Percentiles rank a stretch among this genome's conserved stretches.
Conservation (phyloP, 2,329 filamentous ascomycete genomes). For the Verticillium klebahnii region DNA sequence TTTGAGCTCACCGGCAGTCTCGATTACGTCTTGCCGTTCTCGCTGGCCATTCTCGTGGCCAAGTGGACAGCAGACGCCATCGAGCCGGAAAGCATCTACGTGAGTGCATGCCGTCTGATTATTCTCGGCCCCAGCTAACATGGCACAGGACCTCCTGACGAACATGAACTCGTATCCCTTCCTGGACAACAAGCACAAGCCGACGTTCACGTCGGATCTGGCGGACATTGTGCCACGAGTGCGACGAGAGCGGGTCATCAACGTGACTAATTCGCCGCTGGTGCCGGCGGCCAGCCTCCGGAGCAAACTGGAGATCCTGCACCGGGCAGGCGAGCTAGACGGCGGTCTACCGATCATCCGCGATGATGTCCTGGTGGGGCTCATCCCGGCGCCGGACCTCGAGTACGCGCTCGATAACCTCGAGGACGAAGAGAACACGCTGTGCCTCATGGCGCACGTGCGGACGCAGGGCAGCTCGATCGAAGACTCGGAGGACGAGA, state of each 20-base stretch:
- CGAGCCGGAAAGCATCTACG: constrained; percentile 90
- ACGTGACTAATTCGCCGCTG: constrained; percentile 78
- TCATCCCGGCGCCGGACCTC: constrained; percentile 91
- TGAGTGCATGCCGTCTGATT: constrained; percentile 30
- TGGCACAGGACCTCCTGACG: constrained; percentile 71
- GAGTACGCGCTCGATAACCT: constrained; percentile 89
- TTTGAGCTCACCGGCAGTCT: constrained; percentile 95
- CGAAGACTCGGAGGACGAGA: constrained; percentile 58
- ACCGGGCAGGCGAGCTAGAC: constrained; percentile 84
- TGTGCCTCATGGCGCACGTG: constrained; percentile 78
- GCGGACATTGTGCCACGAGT: constrained; percentile 79
- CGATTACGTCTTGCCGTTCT: constrained; percentile 93
- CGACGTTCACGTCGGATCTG: constrained; percentile 82
- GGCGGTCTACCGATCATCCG: constrained; percentile 85
- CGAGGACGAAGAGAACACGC: constrained; percentile 63
- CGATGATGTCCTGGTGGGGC: constrained; percentile 72
- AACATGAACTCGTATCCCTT: constrained; percentile 98
- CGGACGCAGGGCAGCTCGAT: constrained; percentile 38
- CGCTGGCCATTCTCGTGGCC: constrained; percentile 83
- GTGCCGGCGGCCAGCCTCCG: constrained; percentile 74
- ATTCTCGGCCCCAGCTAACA: constrained; percentile 14
- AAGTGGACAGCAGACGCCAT: constrained; percentile 98
- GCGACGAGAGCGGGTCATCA: constrained; percentile 74
- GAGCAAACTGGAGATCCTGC: constrained; percentile 73
- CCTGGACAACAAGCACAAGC: constrained; percentile 93